Percentiles rank a stretch among this genome's conserved stretches.
Evolutionary conservation across 257 asterid species (phyloP).

Genomic region (Verbena officinalis): DNA sequence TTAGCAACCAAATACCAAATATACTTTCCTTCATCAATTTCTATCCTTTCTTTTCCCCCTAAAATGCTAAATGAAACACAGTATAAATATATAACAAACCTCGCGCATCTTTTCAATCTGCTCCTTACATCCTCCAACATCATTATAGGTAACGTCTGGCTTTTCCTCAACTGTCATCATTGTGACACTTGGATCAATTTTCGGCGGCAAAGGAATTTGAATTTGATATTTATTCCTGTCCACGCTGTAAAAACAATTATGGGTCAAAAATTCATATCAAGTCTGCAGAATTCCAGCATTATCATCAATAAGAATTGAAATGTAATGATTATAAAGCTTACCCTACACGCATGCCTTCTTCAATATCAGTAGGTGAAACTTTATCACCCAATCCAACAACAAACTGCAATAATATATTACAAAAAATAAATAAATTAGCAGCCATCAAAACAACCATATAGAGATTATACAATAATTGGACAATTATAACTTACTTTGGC

Average conservation of each 20-base stretch:
- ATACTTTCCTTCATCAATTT: too few relatives aligned
- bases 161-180: conserved; percentile 94
- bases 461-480: background rate
- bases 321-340: conserved; percentile 33
- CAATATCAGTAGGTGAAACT: conserved; percentile 97
- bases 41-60: too few relatives aligned
- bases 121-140: conserved; percentile 89
- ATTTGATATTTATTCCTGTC: conserved; percentile 82
- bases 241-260: conserved; percentile 47
- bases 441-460: background rate
- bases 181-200: conserved; percentile 89
- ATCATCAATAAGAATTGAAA: conserved; percentile 5
- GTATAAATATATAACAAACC: conserved; percentile 41
- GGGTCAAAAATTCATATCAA: conserved; percentile 28
- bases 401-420: conserved; percentile 54
- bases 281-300: background rate
- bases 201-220: conserved; percentile 86
- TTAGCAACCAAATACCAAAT: too few relatives aligned
- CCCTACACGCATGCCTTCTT: conserved; percentile 99
- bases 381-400: conserved; percentile 97
- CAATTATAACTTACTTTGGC: conserved; percentile 28
- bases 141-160: conserved; percentile 83
- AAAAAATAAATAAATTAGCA: conserved; percentile 14
- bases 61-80: too few relatives aligned
- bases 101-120: conserved; percentile 89